Evolutionary conservation across 495 filamentous ascomycete genomes (phyloP).

Genomic region (Melanomma pulvis-pyrius): DNA sequence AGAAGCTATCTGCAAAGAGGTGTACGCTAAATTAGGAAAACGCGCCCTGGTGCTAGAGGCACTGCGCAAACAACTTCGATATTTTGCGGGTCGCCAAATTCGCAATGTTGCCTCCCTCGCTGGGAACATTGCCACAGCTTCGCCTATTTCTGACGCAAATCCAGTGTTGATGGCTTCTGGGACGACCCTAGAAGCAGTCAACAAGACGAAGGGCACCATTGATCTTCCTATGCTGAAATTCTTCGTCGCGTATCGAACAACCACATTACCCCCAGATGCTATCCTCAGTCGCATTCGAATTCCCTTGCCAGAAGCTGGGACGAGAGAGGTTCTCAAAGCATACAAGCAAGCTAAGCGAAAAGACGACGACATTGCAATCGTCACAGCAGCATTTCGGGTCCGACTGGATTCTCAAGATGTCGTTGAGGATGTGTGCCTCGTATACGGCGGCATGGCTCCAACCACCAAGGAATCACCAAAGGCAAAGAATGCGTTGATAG

Average conservation of each 20-base stretch:
- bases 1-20: constrained; percentile 44
- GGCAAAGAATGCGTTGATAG: constrained; percentile 15
- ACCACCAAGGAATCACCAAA: constrained; percentile 24
- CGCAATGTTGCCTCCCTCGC: constrained; percentile 49
- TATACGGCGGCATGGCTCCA: constrained; percentile 38
- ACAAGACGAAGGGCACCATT: constrained; percentile 36
- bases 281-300: constrained; percentile 40
- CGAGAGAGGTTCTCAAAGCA: constrained; percentile 28
- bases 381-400: constrained; percentile 31
- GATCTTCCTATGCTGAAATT: constrained; percentile 43
- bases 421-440: constrained; percentile 29
- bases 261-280: constrained; percentile 43
- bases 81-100: constrained; percentile 50
- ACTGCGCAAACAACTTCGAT: constrained; percentile 47
- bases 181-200: constrained; percentile 41
- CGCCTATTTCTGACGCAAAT: constrained; percentile 50
- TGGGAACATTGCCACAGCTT: constrained; percentile 49
- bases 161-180: constrained; percentile 47
- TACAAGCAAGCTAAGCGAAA: constrained; percentile 41
- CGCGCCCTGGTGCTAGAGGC: constrained; percentile 45
- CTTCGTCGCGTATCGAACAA: constrained; percentile 48
- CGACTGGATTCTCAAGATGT: constrained; percentile 13
- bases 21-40: constrained; percentile 44
- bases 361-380: constrained; percentile 40
- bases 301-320: constrained; percentile 19